Base-by-base conservation (phyloP, 192 early-diverging fungal genomes). In the Coemansia sp. region DNA sequence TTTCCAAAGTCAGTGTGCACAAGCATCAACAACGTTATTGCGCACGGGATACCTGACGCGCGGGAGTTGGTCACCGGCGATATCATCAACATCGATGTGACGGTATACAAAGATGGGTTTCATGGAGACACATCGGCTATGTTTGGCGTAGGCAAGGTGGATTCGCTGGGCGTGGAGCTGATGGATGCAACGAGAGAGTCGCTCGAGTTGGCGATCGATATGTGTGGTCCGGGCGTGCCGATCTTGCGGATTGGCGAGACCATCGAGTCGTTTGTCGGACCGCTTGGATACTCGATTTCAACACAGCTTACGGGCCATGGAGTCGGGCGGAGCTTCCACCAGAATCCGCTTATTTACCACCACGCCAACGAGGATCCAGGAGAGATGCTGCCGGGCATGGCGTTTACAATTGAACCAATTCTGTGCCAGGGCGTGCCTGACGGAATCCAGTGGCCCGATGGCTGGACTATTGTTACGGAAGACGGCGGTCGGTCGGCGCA, bases 341-440 rank as follows among this genome's bases (percentile, higher is more conserved):
- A 89, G 67, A 80, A 87, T 51, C 93, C 94, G 26, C 65, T 92
- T 26, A 87, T 96, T 51, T 87, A 87, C 75, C 93, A 94, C 59
- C 89, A 90, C 77, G 56, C 66, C 75, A 94, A 93, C 67, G 80
- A 88, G 23, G 87, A 86, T 53, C 83, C 87, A 2, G 91, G 87
- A 11, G 57, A 66, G 2, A 91, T 96, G 91, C 71, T 74, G 54
- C 69, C 86, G 6, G 90, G 91, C 0, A 94, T 92, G 89, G 82
- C 86, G 17, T 96, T 96, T 63, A 96, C 94, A 16, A 90, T 96
- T 58, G 92, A 96, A 73, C 93, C 93, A 0, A 88, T 92, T 57
- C 76, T 94, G 61, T 91, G 89, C 65, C 92, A 96, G 69, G 92
- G 93, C 19, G 68, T 65, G n/a, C 69, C 88, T 6, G 75, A 67